Evolutionary conservation across 805 yeast species (phyloP).

Genomic region (Pachysolen tannophilus): DNA sequence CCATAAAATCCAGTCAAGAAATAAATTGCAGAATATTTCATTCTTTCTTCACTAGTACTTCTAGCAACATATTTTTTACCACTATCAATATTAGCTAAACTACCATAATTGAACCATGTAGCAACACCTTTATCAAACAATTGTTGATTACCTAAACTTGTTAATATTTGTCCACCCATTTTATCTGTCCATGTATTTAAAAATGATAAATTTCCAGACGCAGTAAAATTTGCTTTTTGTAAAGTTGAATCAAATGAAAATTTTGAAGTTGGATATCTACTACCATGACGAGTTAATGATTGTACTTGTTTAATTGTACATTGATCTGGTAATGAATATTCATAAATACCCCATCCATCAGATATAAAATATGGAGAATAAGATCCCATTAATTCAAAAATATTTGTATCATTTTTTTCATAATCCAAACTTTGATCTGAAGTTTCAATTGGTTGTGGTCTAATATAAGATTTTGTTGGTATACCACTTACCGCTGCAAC

Average conservation of each 20-base stretch:
- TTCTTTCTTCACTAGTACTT: constrained; percentile 38
- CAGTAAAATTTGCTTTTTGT: constrained; percentile 4
- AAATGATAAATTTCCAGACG: constrained; percentile 6
- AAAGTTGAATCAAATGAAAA: too few species aligned
- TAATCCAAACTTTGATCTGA: constrained; percentile 12
- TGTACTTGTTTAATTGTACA: constrained; percentile 63
- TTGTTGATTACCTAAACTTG: constrained; percentile 15
- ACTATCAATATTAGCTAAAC: constrained; percentile 9
- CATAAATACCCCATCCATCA: constrained; percentile 15
- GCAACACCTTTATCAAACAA: constrained; percentile 14
- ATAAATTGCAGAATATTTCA: constrained; percentile 35
- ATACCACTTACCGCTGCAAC: constrained; percentile 5
- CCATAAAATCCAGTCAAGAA: constrained; percentile 45
- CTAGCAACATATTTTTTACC: constrained; percentile 12
- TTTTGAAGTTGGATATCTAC: constrained; percentile 60
- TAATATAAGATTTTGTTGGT: constrained; percentile 7
- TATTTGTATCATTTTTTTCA: constrained; percentile 10
- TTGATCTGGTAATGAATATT: constrained; percentile 28
- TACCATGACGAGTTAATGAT: constrained; percentile 70
- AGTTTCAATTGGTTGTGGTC: constrained; percentile 15
- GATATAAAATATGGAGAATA: constrained; percentile 13
- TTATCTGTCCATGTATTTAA: constrained; percentile 8
- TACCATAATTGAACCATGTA: constrained; percentile 13
- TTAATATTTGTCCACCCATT: constrained; percentile 11
- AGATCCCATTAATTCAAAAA: constrained; percentile 12